phyloP scores from a whole-genome alignment of 2,329 filamentous ascomycete genomes.

The Hypoxylon sp. region DNA sequence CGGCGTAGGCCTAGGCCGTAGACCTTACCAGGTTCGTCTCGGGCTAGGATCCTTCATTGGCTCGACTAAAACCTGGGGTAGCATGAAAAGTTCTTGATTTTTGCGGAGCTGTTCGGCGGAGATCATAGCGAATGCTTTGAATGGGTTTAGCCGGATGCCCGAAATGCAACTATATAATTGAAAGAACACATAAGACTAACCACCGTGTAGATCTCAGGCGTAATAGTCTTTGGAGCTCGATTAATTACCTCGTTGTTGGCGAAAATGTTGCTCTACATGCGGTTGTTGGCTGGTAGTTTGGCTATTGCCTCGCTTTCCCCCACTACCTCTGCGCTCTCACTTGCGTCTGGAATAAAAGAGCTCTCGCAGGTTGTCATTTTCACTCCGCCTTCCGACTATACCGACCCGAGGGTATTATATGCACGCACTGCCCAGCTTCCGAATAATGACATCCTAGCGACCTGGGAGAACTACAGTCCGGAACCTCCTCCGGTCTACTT shows the following conservation, averaged over 20 bases:
- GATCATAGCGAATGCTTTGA: conserved; percentile 30
- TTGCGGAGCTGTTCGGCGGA: conserved; percentile 37
- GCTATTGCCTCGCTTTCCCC: conserved; percentile 22
- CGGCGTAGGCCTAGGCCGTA: conserved; percentile 24
- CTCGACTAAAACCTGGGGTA: conserved; percentile 43
- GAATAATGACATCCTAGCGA: conserved; percentile 63
- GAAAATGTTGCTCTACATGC: conserved; percentile 29
- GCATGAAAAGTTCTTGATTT: conserved; percentile 31
- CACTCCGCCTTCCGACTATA: conserved; percentile 60
- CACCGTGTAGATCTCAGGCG: conserved; percentile 7
- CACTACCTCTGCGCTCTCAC: neutral
- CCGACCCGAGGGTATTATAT: conserved; percentile 60
- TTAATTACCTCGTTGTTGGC: conserved; percentile 3
- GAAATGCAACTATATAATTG: conserved; percentile 29
- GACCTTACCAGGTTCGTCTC: conserved; percentile 29
- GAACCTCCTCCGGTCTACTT: conserved; percentile 68
- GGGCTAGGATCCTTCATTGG: conserved; percentile 24
- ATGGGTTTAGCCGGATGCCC: conserved; percentile 29
- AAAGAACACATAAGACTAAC: conserved; percentile 10
- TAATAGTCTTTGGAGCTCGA: neutral
- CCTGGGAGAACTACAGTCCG: conserved; percentile 69
- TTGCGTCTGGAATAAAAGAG: conserved; percentile 25
- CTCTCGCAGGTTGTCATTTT: conserved; percentile 52
- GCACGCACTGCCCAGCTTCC: conserved; percentile 60
- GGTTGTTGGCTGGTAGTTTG: conserved; percentile 27